Evolutionary conservation across 75 land plant species (phyloP).

Genomic region (Cryptomeria japonica): DNA sequence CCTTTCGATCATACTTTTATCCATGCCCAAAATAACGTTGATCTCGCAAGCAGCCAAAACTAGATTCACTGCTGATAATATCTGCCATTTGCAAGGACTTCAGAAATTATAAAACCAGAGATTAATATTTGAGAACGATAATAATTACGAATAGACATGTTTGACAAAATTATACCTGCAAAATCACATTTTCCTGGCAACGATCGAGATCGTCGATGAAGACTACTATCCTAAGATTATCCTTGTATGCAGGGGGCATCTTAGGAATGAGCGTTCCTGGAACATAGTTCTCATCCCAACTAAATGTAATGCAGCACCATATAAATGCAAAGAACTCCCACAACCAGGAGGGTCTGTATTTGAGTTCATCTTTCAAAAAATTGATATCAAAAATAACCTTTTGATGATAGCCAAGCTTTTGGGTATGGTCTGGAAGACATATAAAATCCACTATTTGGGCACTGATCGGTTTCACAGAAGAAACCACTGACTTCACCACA

Average conservation of each 20-base stretch:
- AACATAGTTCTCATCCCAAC: neutral
- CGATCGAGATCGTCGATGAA: neutral
- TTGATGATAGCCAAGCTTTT: constrained; percentile 1
- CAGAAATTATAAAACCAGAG: neutral
- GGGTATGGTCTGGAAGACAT: neutral
- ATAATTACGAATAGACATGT: too few species aligned
- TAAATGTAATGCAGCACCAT: constrained; percentile 2
- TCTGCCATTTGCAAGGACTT: neutral
- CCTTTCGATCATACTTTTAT: neutral
- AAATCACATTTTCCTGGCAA: neutral
- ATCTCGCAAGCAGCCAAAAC: neutral
- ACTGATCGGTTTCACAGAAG: neutral
- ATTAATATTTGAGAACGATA: neutral
- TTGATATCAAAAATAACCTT: neutral
- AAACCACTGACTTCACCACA: neutral
- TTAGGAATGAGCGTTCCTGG: neutral
- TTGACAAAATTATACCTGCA: too few species aligned
- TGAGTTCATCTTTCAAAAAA: neutral
- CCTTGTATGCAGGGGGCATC: neutral
- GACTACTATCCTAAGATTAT: neutral
- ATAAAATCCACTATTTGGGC: neutral
- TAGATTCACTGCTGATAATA: neutral
- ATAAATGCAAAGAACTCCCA: neutral
- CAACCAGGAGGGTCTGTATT: neutral
- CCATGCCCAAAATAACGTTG: neutral